Conservation (phyloP, 768 basidiomycete species). For the Udeniomyces megalosporus region DNA sequence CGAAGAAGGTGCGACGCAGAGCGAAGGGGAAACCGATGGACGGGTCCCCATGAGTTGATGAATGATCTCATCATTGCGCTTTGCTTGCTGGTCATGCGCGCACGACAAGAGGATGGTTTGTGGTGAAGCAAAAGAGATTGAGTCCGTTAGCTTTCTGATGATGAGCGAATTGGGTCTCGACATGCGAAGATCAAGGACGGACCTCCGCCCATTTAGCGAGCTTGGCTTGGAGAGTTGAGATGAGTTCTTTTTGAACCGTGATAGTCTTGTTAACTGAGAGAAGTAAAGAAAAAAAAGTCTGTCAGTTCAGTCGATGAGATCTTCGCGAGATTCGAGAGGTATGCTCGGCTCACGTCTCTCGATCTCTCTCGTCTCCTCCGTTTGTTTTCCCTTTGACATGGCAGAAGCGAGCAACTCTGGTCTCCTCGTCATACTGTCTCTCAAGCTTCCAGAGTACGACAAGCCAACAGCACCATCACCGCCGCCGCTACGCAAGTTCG, state of each 20-base stretch:
- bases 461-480: too few relatives aligned
- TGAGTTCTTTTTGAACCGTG: not conserved
- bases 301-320: not conserved
- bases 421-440: too few relatives aligned
- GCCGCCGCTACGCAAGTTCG: too few relatives aligned
- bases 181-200: too few relatives aligned
- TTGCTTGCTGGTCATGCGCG: not conserved
- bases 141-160: too few relatives aligned
- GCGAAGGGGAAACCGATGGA: not conserved
- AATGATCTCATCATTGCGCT: constrained; percentile 1
- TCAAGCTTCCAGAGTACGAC: too few relatives aligned
- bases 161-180: too few relatives aligned
- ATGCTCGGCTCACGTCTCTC: not conserved
- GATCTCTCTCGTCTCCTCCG: too few relatives aligned
- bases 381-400: too few relatives aligned
- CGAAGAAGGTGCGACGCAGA: not conserved
- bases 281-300: not conserved
- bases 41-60: not conserved
- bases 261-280: constrained; percentile 3
- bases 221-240: not conserved
- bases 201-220: not conserved
- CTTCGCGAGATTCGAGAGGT: not conserved
- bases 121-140: too few relatives aligned
- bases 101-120: too few relatives aligned
- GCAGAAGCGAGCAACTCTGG: too few relatives aligned